A percentile compares a stretch with the other conserved stretches of the same genome.
phyloP scores from a whole-genome alignment of 75 land plant genomes.

The Picea glauca region DNA sequence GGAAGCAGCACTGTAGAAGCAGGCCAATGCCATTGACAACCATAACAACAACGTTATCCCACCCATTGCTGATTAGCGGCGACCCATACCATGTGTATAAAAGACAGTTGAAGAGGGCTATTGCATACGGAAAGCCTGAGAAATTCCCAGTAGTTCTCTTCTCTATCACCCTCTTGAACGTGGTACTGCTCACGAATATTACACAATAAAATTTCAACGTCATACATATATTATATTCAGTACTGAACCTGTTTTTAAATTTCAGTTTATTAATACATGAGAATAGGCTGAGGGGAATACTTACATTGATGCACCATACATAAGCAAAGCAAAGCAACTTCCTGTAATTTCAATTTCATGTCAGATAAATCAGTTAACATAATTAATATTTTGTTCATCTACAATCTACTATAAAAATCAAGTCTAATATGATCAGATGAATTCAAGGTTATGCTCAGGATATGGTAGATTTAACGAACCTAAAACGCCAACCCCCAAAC shows the following conservation, averaged over 20 bases:
- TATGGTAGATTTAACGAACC: no score
- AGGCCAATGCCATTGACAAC: background rate
- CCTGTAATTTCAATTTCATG: constrained; percentile 21
- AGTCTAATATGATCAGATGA: no score
- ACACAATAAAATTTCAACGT: no score
- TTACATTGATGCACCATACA: constrained; percentile 51
- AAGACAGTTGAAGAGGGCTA: constrained; percentile 71
- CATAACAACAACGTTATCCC: constrained; percentile 3
- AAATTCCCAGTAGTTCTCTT: constrained; percentile 60
- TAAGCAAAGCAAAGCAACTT: constrained; percentile 45
- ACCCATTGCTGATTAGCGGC: background rate
- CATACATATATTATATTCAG: no score
- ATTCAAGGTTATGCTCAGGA: no score
- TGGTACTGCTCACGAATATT: constrained; percentile 20
- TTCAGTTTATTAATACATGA: no score
- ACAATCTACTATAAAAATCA: no score
- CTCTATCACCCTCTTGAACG: constrained; percentile 58
- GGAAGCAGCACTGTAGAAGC: background rate
- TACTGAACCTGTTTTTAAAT: no score
- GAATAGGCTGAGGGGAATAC: background rate
- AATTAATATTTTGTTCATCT: no score
- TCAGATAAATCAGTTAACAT: background rate
- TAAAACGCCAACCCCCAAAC: no score
- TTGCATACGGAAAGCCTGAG: constrained; percentile 66
- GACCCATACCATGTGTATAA: constrained; percentile 38